These are phyloP conservation scores for Fomitopsis serialis DNA, from an alignment of 768 basidiomycete genomes.

Conservation along the genomic window DNA sequence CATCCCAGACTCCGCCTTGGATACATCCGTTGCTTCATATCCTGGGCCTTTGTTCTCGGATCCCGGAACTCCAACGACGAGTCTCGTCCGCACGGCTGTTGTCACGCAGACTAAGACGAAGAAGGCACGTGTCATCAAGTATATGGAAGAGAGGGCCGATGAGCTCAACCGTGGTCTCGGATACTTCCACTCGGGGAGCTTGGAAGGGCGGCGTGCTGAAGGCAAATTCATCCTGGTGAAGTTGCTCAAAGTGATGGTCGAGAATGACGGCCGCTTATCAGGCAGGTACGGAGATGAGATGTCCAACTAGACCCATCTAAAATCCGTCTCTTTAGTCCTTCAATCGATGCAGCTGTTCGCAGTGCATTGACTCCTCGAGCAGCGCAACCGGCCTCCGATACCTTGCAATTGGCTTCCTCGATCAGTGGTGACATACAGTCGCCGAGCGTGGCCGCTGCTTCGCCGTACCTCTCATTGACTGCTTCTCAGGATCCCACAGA, in stretches of 20 bases:
- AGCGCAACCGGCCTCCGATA: constrained; percentile 18
- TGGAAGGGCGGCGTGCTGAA: constrained; percentile 58
- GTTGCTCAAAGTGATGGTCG: constrained; percentile 74
- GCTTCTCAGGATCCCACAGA: not conserved
- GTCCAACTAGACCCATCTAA: too few relatives aligned
- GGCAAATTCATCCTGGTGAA: constrained; percentile 72
- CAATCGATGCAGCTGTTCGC: constrained; percentile 72
- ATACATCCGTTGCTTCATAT: constrained; percentile 50
- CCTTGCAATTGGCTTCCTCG: constrained; percentile 9
- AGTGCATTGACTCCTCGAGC: constrained; percentile 61
- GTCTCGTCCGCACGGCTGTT: constrained; percentile 60
- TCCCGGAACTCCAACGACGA: constrained; percentile 53
- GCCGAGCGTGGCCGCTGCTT: not conserved
- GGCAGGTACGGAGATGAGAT: constrained; percentile 75
- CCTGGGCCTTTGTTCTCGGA: constrained; percentile 89
- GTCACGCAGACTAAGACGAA: constrained; percentile 72
- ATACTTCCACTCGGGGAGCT: constrained; percentile 51
- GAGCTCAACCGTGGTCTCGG: constrained; percentile 76
- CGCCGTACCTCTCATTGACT: constrained; percentile 15
- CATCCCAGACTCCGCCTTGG: constrained; percentile 62
- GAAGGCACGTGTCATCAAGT: constrained; percentile 71
- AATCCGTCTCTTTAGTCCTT: constrained; percentile 37
- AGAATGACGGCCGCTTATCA: constrained; percentile 82
- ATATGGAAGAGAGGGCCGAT: constrained; percentile 66
- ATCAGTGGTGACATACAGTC: not conserved